Evolutionary conservation across 768 basidiomycete species (phyloP).

Genomic region (Tylopilus sp.): DNA sequence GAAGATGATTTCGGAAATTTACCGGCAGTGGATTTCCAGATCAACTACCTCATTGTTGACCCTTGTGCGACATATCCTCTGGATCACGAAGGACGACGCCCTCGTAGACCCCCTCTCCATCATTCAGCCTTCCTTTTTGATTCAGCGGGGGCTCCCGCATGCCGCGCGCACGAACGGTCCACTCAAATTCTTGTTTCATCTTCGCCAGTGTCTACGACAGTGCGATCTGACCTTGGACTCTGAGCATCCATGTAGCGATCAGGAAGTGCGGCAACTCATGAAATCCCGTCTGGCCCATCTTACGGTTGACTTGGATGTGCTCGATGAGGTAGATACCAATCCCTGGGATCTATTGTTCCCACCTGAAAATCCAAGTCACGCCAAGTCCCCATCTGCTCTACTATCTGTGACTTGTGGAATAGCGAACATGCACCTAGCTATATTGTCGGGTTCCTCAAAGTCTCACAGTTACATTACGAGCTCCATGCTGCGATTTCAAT

Average conservation of each 20-base stretch:
- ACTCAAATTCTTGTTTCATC: constrained; percentile 77
- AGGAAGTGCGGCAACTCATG: constrained; percentile 36
- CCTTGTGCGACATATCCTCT: constrained; percentile 49
- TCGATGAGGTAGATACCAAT: constrained; percentile 24
- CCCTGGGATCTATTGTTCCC: constrained; percentile 25
- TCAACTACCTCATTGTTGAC: constrained; percentile 32
- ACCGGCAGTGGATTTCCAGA: constrained; percentile 30
- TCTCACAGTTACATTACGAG: constrained; percentile 24
- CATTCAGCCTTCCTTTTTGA: constrained; percentile 79
- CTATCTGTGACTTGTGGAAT: constrained; percentile 17
- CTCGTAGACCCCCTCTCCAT: constrained; percentile 76
- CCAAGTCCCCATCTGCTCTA: constrained; percentile 7
- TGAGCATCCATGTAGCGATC: constrained; percentile 16
- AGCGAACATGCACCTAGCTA: constrained; percentile 15
- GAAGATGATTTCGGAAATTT: constrained; percentile 13
- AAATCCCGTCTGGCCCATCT: constrained; percentile 35
- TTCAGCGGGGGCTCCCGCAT: constrained; percentile 71
- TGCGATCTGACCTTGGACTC: constrained; percentile 34
- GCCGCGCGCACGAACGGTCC: constrained; percentile 61
- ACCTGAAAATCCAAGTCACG: constrained; percentile 4
- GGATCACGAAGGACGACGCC: constrained; percentile 45
- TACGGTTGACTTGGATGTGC: constrained; percentile 44
- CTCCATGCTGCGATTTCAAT: constrained; percentile 26
- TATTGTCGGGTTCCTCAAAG: constrained; percentile 19
- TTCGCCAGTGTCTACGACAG: constrained; percentile 52